These are phyloP conservation scores for Boletellus ananiceps DNA, from an alignment of 768 basidiomycete genomes.

Conservation along the genomic window DNA sequence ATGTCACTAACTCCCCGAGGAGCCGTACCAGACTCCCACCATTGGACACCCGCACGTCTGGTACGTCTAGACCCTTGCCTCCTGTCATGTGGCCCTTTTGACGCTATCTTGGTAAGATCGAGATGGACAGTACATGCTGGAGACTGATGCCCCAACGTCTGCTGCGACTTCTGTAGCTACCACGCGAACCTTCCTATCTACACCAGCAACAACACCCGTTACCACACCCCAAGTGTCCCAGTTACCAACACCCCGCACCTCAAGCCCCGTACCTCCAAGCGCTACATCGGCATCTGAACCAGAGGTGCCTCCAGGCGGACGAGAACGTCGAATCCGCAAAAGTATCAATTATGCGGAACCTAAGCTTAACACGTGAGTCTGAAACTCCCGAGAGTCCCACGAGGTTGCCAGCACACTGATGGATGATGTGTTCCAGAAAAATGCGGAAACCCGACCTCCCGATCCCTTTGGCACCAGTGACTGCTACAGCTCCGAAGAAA, in stretches of 20 bases:
- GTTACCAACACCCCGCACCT: constrained; percentile 48
- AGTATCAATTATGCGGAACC: constrained; percentile 86
- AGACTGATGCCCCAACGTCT: constrained; percentile 35
- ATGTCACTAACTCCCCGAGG: constrained; percentile 57
- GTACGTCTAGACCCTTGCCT: constrained; percentile 22
- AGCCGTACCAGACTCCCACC: constrained; percentile 32
- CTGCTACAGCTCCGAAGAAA: constrained; percentile 37
- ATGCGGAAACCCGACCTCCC: constrained; percentile 78
- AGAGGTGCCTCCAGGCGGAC: constrained; percentile 28
- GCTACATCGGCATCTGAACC: constrained; percentile 33
- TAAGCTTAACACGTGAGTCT: constrained; percentile 77
- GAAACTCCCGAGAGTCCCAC: neutral
- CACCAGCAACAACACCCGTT: constrained; percentile 41
- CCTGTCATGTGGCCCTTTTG: constrained; percentile 8
- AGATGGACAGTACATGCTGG: constrained; percentile 35
- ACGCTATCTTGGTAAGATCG: constrained; percentile 26
- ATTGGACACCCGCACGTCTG: constrained; percentile 35
- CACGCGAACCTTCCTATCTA: constrained; percentile 39
- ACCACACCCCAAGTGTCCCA: constrained; percentile 33
- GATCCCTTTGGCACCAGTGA: constrained; percentile 33
- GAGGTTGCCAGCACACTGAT: constrained; percentile 7
- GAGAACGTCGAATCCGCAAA: constrained; percentile 61
- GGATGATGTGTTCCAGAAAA: constrained; percentile 48
- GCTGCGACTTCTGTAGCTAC: constrained; percentile 32
- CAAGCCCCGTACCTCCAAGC: constrained; percentile 40